Conservation (phyloP, 164 flowering plant genomes). For the Litsea cubeba region DNA sequence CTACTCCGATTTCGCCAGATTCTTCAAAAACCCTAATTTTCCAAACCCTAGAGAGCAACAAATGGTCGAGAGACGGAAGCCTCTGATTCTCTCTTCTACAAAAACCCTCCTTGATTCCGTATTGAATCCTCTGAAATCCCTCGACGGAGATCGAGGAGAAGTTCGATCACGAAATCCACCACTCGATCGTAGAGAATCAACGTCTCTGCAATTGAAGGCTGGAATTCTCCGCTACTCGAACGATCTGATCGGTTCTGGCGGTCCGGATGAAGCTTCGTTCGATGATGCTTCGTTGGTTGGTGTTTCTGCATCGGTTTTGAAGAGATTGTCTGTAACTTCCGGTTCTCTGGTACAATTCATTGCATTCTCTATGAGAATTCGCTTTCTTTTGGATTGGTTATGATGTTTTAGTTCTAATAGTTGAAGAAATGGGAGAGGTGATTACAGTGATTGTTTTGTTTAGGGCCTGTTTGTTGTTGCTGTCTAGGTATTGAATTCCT, state of each 20-base stretch:
- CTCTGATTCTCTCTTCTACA: constrained; percentile 69
- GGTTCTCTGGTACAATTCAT: constrained; percentile 57
- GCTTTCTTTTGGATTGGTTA: not conserved
- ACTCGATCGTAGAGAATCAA: not conserved
- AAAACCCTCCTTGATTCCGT: constrained; percentile 46
- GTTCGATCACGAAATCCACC: not conserved
- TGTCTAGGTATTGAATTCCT: not conserved
- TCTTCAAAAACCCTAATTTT: not conserved
- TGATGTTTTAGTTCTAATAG: too few species aligned
- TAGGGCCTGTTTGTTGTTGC: not conserved
- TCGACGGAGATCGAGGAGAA: constrained; percentile 4
- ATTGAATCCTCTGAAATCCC: constrained; percentile 17
- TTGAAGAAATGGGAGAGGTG: too few species aligned
- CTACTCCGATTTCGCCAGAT: too few species aligned
- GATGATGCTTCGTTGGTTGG: constrained; percentile 66
- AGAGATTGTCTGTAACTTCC: constrained; percentile 53
- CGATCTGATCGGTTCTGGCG: not conserved
- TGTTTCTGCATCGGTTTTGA: constrained; percentile 50
- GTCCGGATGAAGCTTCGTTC: constrained; percentile 18
- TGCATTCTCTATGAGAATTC: not conserved
- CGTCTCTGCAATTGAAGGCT: constrained; percentile 32
- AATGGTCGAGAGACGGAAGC: constrained; percentile 72
- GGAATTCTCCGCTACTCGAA: constrained; percentile 51
- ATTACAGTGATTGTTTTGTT: not conserved
- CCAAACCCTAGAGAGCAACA: not conserved